Conservation (phyloP, 768 basidiomycete genomes). For the Serendipita indica region DNA sequence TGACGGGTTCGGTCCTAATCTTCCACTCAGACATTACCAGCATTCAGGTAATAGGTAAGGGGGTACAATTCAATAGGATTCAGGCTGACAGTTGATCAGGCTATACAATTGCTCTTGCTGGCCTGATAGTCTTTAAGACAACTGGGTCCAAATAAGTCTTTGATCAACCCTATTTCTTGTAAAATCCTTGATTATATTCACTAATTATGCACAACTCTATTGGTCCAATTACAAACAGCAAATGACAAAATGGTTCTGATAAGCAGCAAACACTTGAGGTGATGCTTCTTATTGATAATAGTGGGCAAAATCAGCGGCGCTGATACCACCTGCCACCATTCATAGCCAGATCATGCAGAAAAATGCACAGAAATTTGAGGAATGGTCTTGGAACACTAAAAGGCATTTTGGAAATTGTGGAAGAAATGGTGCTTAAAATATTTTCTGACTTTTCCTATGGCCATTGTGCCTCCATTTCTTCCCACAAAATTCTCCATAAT, state of each 20-base stretch:
- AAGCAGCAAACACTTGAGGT: background rate
- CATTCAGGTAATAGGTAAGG: slow-evolving; percentile 64
- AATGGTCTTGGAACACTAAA: no score
- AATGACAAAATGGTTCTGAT: background rate
- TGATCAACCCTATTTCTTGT: no score
- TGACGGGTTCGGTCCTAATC: slow-evolving; percentile 75
- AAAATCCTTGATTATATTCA: background rate
- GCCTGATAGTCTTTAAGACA: slow-evolving; percentile 76
- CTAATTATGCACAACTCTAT: background rate
- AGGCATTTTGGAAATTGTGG: no score
- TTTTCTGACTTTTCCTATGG: no score
- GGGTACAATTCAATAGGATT: background rate
- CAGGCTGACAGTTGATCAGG: slow-evolving; percentile 33
- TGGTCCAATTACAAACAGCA: background rate
- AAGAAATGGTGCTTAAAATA: no score
- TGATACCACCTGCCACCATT: no score
- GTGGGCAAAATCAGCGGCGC: no score
- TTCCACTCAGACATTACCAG: slow-evolving; percentile 71
- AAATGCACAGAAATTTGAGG: no score
- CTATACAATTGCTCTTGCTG: slow-evolving; percentile 75
- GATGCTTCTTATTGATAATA: background rate
- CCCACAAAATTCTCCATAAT: no score
- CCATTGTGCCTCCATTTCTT: no score
- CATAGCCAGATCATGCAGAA: no score
- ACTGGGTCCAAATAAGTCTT: slow-evolving; percentile 21